These are phyloP conservation scores for Butyriboletus loyo DNA, from an alignment of 768 basidiomycete genomes.

Conservation along the genomic window DNA sequence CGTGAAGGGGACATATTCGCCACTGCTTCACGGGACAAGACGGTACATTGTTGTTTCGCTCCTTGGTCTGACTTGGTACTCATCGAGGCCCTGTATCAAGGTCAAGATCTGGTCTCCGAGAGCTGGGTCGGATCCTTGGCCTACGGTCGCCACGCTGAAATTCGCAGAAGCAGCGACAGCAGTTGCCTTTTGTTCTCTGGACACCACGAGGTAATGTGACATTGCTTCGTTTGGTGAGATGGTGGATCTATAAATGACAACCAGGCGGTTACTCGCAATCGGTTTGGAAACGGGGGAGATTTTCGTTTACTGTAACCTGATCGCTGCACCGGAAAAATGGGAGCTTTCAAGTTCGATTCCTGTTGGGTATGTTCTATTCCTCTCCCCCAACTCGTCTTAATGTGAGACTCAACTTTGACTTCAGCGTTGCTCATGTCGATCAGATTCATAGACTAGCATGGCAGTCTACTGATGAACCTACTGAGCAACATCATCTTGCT, in stretches of 20 bases:
- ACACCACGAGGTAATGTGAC: constrained; percentile 40
- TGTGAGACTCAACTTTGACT: not conserved
- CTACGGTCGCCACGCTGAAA: constrained; percentile 56
- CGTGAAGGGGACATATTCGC: constrained; percentile 75
- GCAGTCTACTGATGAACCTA: constrained; percentile 46
- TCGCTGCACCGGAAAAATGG: constrained; percentile 42
- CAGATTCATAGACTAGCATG: constrained; percentile 82
- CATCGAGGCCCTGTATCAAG: constrained; percentile 36
- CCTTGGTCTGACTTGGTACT: not conserved
- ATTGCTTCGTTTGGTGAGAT: not conserved
- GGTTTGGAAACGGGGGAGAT: constrained; percentile 85
- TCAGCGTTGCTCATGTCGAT: constrained; percentile 69
- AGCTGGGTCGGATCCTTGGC: constrained; percentile 48
- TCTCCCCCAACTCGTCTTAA: not conserved
- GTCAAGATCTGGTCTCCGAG: constrained; percentile 76
- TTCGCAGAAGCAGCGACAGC: constrained; percentile 79
- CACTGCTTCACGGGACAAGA: constrained; percentile 94
- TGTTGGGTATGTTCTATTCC: constrained; percentile 43
- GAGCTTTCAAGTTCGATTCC: constrained; percentile 42
- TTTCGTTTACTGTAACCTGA: constrained; percentile 49
- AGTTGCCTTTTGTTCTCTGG: constrained; percentile 55
- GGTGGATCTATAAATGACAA: not conserved
- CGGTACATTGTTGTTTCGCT: constrained; percentile 43
- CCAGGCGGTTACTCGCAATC: constrained; percentile 64
- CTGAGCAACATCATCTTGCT: constrained; percentile 59